phyloP scores from a whole-genome alignment of 768 basidiomycete genomes.

The Chalciporus piperatus region DNA sequence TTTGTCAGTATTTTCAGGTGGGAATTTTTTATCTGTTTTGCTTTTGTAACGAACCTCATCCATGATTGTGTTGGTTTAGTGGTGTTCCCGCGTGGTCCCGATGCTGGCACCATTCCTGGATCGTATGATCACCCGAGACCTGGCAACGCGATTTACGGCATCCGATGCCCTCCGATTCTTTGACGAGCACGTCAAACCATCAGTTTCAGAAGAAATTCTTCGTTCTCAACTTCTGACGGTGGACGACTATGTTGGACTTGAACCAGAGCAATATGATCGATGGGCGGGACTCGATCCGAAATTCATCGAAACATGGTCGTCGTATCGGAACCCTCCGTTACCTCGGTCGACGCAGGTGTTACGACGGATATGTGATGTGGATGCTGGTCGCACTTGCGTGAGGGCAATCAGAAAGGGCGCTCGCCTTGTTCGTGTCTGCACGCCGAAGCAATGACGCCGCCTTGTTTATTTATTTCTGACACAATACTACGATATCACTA shows the following conservation, averaged over 20 bases:
- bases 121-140: conserved; percentile 24
- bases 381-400: too few species aligned
- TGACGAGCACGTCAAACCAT: too few species aligned
- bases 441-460: too few species aligned
- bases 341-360: not conserved
- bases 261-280: not conserved
- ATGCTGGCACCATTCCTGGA: conserved; percentile 30
- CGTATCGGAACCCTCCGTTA: not conserved
- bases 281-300: conserved; percentile 1
- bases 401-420: too few species aligned
- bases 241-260: not conserved
- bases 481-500: too few species aligned
- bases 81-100: conserved; percentile 16
- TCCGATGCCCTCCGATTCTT: conserved; percentile 16
- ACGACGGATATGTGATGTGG: not conserved
- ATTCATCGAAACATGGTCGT: not conserved
- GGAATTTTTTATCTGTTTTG: not conserved
- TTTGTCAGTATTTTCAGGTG: not conserved
- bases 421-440: too few species aligned
- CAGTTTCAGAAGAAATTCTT: too few species aligned
- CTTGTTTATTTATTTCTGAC: too few species aligned
- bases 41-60: not conserved
- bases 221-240: not conserved
- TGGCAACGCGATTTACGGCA: conserved; percentile 25
- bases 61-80: conserved; percentile 5